Evolutionary conservation across 371 early-diverging fungal genomes (phyloP).

Genomic region (Mucor lusitanicus): DNA sequence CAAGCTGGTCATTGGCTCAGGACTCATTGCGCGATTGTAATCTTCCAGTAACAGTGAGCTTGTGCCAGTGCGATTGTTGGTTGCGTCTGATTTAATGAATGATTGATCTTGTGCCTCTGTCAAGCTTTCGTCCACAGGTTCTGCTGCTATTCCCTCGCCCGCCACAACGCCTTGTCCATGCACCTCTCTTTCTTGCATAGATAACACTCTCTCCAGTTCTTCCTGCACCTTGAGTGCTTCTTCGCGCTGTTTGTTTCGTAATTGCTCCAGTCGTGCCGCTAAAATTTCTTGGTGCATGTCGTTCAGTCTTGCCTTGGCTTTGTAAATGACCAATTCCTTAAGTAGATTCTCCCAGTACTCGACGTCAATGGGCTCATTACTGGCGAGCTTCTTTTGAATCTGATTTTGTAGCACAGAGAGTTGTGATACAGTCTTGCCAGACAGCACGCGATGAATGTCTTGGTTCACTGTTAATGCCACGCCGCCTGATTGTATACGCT

Average conservation of each 20-base stretch:
- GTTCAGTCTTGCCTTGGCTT: constrained; percentile 75
- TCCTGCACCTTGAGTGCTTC: constrained; percentile 73
- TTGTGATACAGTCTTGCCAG: constrained; percentile 75
- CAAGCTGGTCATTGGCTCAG: constrained; percentile 55
- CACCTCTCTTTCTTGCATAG: constrained; percentile 53
- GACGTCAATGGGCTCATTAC: constrained; percentile 80
- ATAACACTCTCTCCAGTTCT: constrained; percentile 62
- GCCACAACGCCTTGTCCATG: constrained; percentile 51
- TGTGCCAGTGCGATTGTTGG: constrained; percentile 13
- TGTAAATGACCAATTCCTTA: constrained; percentile 77
- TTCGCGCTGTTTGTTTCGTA: constrained; percentile 62
- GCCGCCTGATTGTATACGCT: constrained; percentile 30
- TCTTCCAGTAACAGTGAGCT: constrained; percentile 27
- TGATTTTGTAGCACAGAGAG: constrained; percentile 71
- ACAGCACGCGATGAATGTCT: constrained; percentile 73
- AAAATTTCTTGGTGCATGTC: constrained; percentile 78
- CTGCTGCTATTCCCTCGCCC: constrained; percentile 46
- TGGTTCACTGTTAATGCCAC: constrained; percentile 49
- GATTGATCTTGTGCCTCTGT: constrained; percentile 43
- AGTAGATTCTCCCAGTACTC: constrained; percentile 94
- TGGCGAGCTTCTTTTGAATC: constrained; percentile 70
- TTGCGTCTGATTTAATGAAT: constrained; percentile 12
- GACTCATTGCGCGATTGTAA: constrained; percentile 71
- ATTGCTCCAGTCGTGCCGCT: constrained; percentile 69
- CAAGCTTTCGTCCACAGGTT: constrained; percentile 48